Conservation (phyloP, 139 green algal genomes). For the Auxenochlorella pyrenoidosa region DNA sequence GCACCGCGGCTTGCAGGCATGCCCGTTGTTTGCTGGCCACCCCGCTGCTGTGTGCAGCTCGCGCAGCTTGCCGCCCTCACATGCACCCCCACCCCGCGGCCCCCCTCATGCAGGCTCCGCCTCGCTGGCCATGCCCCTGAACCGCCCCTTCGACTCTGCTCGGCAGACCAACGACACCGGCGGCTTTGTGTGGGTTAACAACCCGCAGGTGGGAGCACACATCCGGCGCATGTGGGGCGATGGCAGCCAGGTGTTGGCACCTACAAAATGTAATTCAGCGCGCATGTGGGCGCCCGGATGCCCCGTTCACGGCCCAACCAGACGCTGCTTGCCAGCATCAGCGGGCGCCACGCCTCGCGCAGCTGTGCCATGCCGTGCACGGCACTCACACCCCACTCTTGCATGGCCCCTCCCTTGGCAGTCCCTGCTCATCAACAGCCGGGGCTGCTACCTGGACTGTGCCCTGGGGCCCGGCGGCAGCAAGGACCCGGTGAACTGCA, state of each 20-base stretch:
- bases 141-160: constrained; percentile 51
- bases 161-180: not conserved
- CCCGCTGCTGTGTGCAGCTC: no score
- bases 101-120: not conserved
- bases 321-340: no score
- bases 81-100: not conserved
- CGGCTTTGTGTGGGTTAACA: constrained; percentile 8
- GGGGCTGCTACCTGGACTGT: constrained; percentile 59
- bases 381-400: not conserved
- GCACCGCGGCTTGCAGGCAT: no score
- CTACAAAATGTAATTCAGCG: no score
- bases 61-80: no score
- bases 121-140: constrained; percentile 1
- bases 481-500: constrained; percentile 12
- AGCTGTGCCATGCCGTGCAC: no score
- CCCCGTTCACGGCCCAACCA: no score
- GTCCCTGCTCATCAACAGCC: constrained; percentile 64
- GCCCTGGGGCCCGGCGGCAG: not conserved
- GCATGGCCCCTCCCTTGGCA: not conserved
- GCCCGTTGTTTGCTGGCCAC: no score
- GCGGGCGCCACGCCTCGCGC: no score
- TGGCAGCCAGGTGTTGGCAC: no score
- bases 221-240: not conserved
- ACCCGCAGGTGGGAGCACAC: constrained; percentile 1
- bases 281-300: no score